These are phyloP conservation scores for Cryoendolithus antarcticus DNA, from an alignment of 2,329 filamentous ascomycete genomes.

Conservation along the genomic window DNA sequence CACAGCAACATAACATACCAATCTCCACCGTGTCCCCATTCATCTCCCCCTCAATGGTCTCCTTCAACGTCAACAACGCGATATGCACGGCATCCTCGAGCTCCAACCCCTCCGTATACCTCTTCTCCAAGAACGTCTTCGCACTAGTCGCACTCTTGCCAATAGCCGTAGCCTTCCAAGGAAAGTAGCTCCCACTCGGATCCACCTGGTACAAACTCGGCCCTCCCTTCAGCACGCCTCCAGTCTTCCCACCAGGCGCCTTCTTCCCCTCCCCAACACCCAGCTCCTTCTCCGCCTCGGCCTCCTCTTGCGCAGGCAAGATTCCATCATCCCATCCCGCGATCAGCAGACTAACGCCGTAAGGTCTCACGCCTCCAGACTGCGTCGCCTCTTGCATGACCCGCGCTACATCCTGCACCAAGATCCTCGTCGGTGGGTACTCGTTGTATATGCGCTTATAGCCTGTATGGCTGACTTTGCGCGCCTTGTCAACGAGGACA, in stretches of 20 bases:
- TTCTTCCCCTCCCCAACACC: conserved; percentile 54
- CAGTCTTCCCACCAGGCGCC: conserved; percentile 73
- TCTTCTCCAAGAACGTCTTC: conserved; percentile 98
- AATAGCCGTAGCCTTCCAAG: conserved; percentile 98
- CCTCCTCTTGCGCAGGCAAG: conserved; percentile 65
- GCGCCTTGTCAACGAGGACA: conserved; percentile 91
- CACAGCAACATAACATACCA: conserved; percentile 44
- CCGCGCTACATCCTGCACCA: conserved; percentile 93
- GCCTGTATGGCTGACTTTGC: conserved; percentile 93
- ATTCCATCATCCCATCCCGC: conserved; percentile 97
- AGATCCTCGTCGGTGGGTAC: conserved; percentile 97
- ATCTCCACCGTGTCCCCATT: conserved; percentile 98
- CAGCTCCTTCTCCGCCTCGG: conserved; percentile 41
- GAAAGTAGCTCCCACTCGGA: conserved; percentile 96
- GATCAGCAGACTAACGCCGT: conserved; percentile 89
- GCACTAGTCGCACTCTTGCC: conserved; percentile 97
- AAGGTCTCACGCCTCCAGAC: conserved; percentile 91
- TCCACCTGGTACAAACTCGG: conserved; percentile 98
- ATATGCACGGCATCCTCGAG: conserved; percentile 98
- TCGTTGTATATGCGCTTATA: conserved; percentile 99
- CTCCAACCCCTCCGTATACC: conserved; percentile 94
- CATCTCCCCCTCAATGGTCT: conserved; percentile 99
- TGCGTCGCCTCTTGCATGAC: conserved; percentile 99
- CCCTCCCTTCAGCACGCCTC: conserved; percentile 87
- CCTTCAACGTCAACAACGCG: conserved; percentile 90